Evolutionary conservation across 306 rosid species (phyloP), one percentile per base, ranked within the genome.

Genomic region (Casuarina glauca): DNA sequence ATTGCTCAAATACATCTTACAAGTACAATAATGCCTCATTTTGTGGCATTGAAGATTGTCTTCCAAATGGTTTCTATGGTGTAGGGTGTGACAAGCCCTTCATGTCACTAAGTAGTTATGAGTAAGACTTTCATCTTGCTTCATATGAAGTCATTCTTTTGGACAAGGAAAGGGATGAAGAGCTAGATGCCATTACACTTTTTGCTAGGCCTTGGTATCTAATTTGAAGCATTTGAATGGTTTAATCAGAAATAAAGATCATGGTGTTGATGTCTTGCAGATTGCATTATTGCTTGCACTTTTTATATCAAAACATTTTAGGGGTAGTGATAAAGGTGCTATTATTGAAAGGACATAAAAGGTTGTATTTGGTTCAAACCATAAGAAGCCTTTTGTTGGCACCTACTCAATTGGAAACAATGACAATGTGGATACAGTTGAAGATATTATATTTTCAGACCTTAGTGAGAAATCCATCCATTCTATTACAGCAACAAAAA

Each of bases 261-360:
- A 72, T 82, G 82, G 50, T 44, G 81, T 82, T 76, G 90, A 90
- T 83, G 84, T 79, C 83, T 75, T 91, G 80, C 96, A 87, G 82
- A 81, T 82, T 69, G 98, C 96, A 43, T 89, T 92, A 12, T 69
- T 91, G 72, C 98, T 96, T 75, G 97, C 97, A 60, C 89, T 96
- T 69, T 93, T 96, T 87, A 98, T 96, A 76, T 96, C 99, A 4
- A 98, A 96, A 86, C 98, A 96, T 84, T 96, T 93, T 81, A 97
- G 99, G 44, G 99, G 99, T 81, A 90, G 94, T 81, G 99, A 96
- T 78, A 93, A 89, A 80, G 72, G 91, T 81, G 86, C 88, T 70
- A 83, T 88, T 41, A 76, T 93, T 78, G 97, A 93, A 85, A 86
- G 88, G 85, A 83, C 94, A 50, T 84, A 98, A 44, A 91, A 90